Conservation (phyloP, 352 stramenopile species). For the Pythium brachiatum region DNA sequence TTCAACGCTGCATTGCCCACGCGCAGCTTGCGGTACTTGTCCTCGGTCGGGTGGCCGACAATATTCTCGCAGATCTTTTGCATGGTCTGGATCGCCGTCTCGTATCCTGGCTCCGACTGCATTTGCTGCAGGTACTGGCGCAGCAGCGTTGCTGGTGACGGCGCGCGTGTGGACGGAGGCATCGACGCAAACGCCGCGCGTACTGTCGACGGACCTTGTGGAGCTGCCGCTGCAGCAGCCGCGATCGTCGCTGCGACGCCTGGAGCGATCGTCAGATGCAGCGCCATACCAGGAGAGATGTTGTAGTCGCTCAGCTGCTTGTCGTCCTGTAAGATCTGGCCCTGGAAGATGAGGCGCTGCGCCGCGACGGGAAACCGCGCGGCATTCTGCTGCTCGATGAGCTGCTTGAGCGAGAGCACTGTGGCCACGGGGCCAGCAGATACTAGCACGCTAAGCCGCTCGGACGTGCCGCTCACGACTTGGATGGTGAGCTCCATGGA, state of each 20-base stretch:
- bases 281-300: constrained; percentile 52
- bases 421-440: constrained; percentile 39
- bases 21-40: constrained; percentile 79
- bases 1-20: constrained; percentile 67
- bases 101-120: constrained; percentile 42
- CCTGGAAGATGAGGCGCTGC: constrained; percentile 86
- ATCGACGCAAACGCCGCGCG: constrained; percentile 18
- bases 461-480: constrained; percentile 59
- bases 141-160: constrained; percentile 29
- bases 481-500: constrained; percentile 64
- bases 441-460: constrained; percentile 50
- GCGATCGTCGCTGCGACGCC: constrained; percentile 23
- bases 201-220: constrained; percentile 11
- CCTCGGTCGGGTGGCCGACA: constrained; percentile 59
- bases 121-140: constrained; percentile 59
- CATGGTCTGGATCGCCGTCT: constrained; percentile 57
- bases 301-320: constrained; percentile 65
- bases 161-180: constrained; percentile 11
- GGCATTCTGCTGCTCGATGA: constrained; percentile 54
- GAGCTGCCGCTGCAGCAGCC: constrained; percentile 11
- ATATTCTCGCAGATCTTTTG: constrained; percentile 86
- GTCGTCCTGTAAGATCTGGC: constrained; percentile 78
- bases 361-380: constrained; percentile 57
- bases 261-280: constrained; percentile 69
- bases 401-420: constrained; percentile 63